These are phyloP conservation scores for Phytophthora cryptogea DNA, from an alignment of 352 stramenopile species.

Conservation along the genomic window DNA sequence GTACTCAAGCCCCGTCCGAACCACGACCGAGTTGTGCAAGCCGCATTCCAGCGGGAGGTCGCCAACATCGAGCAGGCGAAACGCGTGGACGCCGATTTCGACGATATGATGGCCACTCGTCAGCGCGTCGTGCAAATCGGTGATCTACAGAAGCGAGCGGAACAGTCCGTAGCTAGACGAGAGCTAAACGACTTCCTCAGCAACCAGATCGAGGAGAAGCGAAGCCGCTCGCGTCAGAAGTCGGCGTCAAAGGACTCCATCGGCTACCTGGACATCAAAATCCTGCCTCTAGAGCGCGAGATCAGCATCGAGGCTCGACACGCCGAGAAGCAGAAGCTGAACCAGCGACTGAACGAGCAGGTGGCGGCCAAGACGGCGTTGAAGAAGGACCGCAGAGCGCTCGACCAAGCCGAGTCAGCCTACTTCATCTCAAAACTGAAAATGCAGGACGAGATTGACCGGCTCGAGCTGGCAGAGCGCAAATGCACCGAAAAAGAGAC, in stretches of 20 bases:
- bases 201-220: constrained; percentile 53
- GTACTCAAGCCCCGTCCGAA: constrained; percentile 20
- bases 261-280: constrained; percentile 29
- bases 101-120: constrained; percentile 17
- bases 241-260: constrained; percentile 11
- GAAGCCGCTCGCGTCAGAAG: constrained; percentile 15
- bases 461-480: constrained; percentile 22
- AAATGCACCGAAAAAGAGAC: constrained; percentile 42
- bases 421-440: constrained; percentile 59
- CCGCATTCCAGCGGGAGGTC: constrained; percentile 39
- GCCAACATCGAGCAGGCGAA: constrained; percentile 24
- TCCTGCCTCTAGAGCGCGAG: constrained; percentile 48
- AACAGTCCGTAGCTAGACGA: constrained; percentile 39
- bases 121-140: constrained; percentile 44
- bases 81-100: constrained; percentile 19
- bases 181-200: constrained; percentile 60
- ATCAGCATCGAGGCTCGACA: constrained; percentile 35
- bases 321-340: constrained; percentile 48
- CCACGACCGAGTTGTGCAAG: constrained; percentile 36
- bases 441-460: constrained; percentile 41
- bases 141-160: constrained; percentile 46
- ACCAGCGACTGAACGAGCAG: constrained; percentile 48
- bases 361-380: constrained; percentile 49
- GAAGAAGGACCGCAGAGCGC: constrained; percentile 32
- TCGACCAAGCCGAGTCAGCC: constrained; percentile 63